phyloP scores from a whole-genome alignment of 495 filamentous ascomycete genomes.

The Parathielavia hyrcaniae region DNA sequence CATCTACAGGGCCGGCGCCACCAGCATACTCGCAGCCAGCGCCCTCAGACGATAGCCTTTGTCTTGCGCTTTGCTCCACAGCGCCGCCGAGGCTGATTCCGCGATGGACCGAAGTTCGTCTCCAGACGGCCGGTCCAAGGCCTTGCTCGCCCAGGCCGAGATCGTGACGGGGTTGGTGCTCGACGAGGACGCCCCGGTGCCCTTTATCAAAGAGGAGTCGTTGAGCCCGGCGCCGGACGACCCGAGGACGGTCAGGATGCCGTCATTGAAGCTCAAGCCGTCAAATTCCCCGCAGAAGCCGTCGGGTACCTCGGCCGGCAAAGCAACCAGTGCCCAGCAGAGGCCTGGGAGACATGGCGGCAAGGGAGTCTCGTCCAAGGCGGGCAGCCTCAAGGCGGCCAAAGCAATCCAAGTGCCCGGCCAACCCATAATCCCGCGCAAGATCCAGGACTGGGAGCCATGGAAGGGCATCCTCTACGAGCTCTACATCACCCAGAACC shows the following conservation, averaged over 20 bases:
- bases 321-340: not conserved
- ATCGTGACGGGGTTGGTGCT: constrained; percentile 20
- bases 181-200: constrained; percentile 10
- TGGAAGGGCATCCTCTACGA: constrained; percentile 28
- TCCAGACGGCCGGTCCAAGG: constrained; percentile 6
- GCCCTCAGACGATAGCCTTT: constrained; percentile 1
- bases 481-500: constrained; percentile 33
- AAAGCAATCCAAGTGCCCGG: constrained; percentile 2
- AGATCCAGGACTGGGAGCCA: constrained; percentile 30
- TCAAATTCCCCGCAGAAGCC: not conserved
- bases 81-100: not conserved
- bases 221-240: constrained; percentile 16
- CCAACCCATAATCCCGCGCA: constrained; percentile 22
- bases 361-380: constrained; percentile 4
- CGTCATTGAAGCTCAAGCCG: constrained; percentile 9
- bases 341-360: constrained; percentile 6
- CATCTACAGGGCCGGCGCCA: not conserved
- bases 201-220: constrained; percentile 22
- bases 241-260: not conserved
- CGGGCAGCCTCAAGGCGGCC: constrained; percentile 3
- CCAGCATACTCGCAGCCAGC: constrained; percentile 10
- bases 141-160: constrained; percentile 16
- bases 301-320: not conserved
- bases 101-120: constrained; percentile 6
- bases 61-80: not conserved